phyloP scores from a whole-genome alignment of 257 asterid genomes.

The Jacaranda copaia region DNA sequence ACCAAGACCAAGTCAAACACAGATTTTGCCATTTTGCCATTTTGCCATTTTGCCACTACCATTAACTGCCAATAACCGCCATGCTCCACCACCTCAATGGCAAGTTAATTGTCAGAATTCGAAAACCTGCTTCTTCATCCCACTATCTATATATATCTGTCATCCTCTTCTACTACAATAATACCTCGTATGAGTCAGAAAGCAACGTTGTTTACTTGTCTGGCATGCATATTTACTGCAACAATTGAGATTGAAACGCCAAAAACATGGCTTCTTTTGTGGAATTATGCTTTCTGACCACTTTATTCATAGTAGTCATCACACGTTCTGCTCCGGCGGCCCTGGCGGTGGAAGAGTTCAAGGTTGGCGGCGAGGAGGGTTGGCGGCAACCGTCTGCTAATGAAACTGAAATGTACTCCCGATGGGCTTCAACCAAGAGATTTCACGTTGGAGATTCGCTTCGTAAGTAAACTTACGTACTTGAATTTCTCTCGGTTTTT shows the following conservation, averaged over 20 bases:
- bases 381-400: constrained; percentile 63
- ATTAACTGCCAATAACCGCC: constrained; percentile 51
- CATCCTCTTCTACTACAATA: not conserved
- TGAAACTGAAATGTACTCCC: constrained; percentile 53
- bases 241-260: not conserved
- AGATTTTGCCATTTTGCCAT: constrained; percentile 19
- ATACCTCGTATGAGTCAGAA: not conserved
- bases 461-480: constrained; percentile 46
- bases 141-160: constrained; percentile 6
- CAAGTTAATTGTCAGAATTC: constrained; percentile 24
- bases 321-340: constrained; percentile 28
- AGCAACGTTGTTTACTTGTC: not conserved
- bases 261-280: constrained; percentile 39
- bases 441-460: constrained; percentile 75
- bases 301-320: constrained; percentile 25
- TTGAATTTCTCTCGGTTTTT: not conserved
- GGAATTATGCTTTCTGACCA: constrained; percentile 24
- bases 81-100: constrained; percentile 41
- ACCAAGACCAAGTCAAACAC: constrained; percentile 34
- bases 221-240: not conserved
- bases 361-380: constrained; percentile 63
- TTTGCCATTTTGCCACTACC: constrained; percentile 29
- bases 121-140: constrained; percentile 5
- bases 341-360: constrained; percentile 60
- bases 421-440: constrained; percentile 58